Evolutionary conservation across 345 rosid species (phyloP), one percentile per base, ranked within the genome.

Genomic region (Rhodomyrtus tomentosa): DNA sequence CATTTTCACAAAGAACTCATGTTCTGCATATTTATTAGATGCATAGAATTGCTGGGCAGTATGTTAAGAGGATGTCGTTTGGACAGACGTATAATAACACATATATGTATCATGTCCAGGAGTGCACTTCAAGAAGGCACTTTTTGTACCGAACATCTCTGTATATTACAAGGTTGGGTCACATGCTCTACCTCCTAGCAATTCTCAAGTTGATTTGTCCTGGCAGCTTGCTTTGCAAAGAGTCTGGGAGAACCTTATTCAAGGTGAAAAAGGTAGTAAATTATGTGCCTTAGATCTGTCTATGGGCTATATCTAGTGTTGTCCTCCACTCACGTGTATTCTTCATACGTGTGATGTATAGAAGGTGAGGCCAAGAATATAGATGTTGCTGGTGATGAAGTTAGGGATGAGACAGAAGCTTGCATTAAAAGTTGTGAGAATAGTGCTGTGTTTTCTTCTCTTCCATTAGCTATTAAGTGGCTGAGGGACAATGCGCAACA

Each of bases 401-500:
- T 83, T 38, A 90, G 90, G 84, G 93, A 92, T 8, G 92, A 90
- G 80, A 15, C 82, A 16, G 93, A 88, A 89, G 82, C 84, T 85
- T 85, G 89, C 83, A 86, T 82, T 53, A 84, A 86, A 86, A 89
- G 87, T 86, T 91, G 87, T 85, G 93, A 90, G 84, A 95, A 91
- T 85, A 95, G 96, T 83, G 89, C 89, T 0, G 96, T 95, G 84
- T 95, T 97, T 86, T 89, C 98, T 87, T 95, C 99, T 82, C 94
- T 95, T 29, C 99, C 99, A 18, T 83, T 86, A 83, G 98, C 98
- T 48, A 92, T 97, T 84, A 95, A 94, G 85, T 97, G 99, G 99
- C 92, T 97, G 27, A 87, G 99, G 88, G 96, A 95, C 85, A 88
- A 82, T 62, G 94, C 91, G 83, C 90, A 89, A 53, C 92, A 90